Percentiles rank a stretch among this genome's conserved stretches.
Conservation (phyloP, 257 asterid species). For the Przewalskia tangutica region DNA sequence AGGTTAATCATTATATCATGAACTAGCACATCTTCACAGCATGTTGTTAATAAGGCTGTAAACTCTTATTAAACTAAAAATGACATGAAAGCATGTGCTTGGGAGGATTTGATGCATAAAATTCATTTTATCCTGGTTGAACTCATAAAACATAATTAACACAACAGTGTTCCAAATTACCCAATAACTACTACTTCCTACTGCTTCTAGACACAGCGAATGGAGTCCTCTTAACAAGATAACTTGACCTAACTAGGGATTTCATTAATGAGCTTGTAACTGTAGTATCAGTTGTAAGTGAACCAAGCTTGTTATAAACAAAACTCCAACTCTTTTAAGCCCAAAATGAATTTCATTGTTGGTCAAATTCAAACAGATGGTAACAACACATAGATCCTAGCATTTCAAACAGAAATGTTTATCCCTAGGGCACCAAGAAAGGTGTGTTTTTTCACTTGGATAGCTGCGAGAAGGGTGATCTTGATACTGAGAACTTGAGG, state of each 20-base stretch:
- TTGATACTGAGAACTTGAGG: too few species aligned
- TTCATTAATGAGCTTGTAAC: background rate
- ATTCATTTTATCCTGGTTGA: background rate
- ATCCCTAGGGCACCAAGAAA: background rate
- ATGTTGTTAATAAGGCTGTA: background rate
- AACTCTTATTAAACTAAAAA: background rate
- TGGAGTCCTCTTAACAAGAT: background rate
- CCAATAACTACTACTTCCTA: background rate
- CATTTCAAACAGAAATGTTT: background rate
- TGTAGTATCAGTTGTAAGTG: background rate
- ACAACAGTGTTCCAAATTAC: background rate
- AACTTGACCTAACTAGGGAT: background rate
- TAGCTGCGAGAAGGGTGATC: too few species aligned
- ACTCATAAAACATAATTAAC: background rate
- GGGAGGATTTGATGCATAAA: background rate
- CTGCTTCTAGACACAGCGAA: background rate
- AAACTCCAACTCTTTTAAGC: background rate
- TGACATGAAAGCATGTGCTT: background rate
- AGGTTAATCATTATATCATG: background rate
- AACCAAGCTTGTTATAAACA: background rate
- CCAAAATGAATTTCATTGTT: background rate
- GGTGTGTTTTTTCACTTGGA: too few species aligned
- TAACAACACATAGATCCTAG: background rate
- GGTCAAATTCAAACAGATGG: background rate
- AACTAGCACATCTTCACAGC: background rate